Evolutionary conservation across 768 basidiomycete species (phyloP), one percentile per base, ranked within the genome.

Genomic region (Dioszegia hungarica): DNA sequence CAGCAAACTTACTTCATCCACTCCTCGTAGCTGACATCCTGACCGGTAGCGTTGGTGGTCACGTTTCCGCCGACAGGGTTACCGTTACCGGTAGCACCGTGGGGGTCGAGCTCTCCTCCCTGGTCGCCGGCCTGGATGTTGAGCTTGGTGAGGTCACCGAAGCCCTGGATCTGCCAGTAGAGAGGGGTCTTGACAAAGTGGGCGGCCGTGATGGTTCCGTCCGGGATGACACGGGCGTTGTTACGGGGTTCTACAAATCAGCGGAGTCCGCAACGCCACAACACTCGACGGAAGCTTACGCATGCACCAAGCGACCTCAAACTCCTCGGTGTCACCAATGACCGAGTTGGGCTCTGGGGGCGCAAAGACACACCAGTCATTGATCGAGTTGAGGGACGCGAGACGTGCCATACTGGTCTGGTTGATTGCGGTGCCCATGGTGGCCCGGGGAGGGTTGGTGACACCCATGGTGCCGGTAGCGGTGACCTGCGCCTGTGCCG

Each of bases 51-150:
- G 66, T 77, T 76, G 53, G 73, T 64, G 29, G 77, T 77, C 36
- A 77, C 75, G 59, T 77, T 77, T 43, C 77, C 77, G 29, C 77
- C 77, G 54, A 77, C 71, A 53, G 77, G 77, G 71, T 77, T 78
- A 55, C 77, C 77, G 46, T 69, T 50, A 60, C 74, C 72, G 53
- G 77, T 76, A 38, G 74, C 65, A 56, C 71, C 79, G 70, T 80
- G 80, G 20, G 79, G 79, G 62, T 80, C 79, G 28, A 80, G 74
- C 67, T 79, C 79, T 51, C 79, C 79, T 55, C 79, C 79, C 24
- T 62, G 63, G 51, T 80, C 79, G 40, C 73, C 75, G 10, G 46
- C 25, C 1, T 61, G 61, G 57, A 80, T 75, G 72, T 80, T 79
- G 61, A 80, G 62, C 61, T 71, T 76, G 46, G 77, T 79, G 28